Base-by-base conservation (phyloP, 2,329 filamentous ascomycete genomes). In the Botrytis squamosa region DNA sequence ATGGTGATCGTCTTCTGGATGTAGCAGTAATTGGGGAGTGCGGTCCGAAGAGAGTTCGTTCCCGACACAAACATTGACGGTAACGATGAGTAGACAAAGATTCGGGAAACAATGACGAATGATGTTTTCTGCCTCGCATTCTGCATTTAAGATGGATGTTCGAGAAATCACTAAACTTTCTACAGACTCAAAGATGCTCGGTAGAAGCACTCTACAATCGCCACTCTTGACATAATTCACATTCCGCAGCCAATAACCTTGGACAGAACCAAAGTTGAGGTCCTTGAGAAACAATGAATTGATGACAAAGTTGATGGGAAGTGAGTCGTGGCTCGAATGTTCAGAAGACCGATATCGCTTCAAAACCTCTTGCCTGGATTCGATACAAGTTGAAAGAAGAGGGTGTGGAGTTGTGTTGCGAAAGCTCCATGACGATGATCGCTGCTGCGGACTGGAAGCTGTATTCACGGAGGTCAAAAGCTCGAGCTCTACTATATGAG, bases 111-210 rank as follows among this genome's bases (percentile, higher is more conserved):
- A 68, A 25, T 33, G 36, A n/a, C 49, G 49, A 25, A 68, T 42
- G 25, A 68, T 57, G 18, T 42, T 68, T 68, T 68, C 46, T 29
- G 49, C 66, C 40, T 57, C 66, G 49, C 66, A 68, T 40, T 57
- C 36, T 29, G 49, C 66, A 33, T 18, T n/a, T 1, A 57, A 29
- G 55, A 68, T 55, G 20, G 65, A 68, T 68, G 52, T n/a, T 55
- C 49, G 65, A 57, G 65, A 57, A 55, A 68, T 57, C 44, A 57
- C 46, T 16, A 68, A 68, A 57, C 49, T 68, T 68, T 57, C 49
- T 33, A 68, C 66, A n/a, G 49, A 16, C 36, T 57, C 66, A 33
- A 68, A 68, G 20, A 42, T 68, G 5, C 36, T 29, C 66, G 40
- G 36, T 29, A 68, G n/a, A 55, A n/a, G 36, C n/a, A 57, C 33